Conservation (phyloP, 352 stramenopile species). For the Achlya hypogyna region DNA sequence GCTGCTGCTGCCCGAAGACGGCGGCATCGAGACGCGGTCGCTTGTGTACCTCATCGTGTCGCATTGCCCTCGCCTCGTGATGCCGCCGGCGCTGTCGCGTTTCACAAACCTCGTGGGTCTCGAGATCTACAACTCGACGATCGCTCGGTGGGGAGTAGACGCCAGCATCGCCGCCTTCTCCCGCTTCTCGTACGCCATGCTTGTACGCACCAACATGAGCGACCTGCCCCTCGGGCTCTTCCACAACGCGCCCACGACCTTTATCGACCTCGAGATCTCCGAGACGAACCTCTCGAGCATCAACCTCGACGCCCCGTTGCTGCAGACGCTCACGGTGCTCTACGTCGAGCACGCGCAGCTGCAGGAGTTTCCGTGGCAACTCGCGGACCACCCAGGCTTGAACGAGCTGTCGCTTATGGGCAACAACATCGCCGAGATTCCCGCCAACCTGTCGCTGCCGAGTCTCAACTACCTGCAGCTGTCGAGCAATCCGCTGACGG, state of each 20-base stretch:
- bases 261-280: constrained; percentile 42
- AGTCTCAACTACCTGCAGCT: constrained; percentile 4
- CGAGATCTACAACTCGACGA: constrained; percentile 38
- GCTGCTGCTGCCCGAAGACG: not conserved
- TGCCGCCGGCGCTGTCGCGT: constrained; percentile 24
- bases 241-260: constrained; percentile 26
- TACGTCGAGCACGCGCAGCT: constrained; percentile 32
- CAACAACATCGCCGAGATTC: constrained; percentile 9
- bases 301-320: constrained; percentile 27
- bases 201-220: constrained; percentile 42
- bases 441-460: not conserved
- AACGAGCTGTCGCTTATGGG: constrained; percentile 25
- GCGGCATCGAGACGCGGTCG: constrained; percentile 23
- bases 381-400: constrained; percentile 18
- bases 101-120: constrained; percentile 31
- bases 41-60: constrained; percentile 38
- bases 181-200: constrained; percentile 31
- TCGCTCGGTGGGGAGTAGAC: constrained; percentile 26
- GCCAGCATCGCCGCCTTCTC: not conserved
- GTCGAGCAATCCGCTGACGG: not conserved
- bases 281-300: constrained; percentile 27
- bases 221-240: constrained; percentile 31
- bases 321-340: constrained; percentile 24
- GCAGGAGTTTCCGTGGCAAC: constrained; percentile 23
- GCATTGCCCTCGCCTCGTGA: constrained; percentile 27